Evolutionary conservation across 225 moss, liverwort and hornwort genomes (phyloP), one percentile per base, ranked within the genome.

Genomic region (Physcomitrellopsis africana): DNA sequence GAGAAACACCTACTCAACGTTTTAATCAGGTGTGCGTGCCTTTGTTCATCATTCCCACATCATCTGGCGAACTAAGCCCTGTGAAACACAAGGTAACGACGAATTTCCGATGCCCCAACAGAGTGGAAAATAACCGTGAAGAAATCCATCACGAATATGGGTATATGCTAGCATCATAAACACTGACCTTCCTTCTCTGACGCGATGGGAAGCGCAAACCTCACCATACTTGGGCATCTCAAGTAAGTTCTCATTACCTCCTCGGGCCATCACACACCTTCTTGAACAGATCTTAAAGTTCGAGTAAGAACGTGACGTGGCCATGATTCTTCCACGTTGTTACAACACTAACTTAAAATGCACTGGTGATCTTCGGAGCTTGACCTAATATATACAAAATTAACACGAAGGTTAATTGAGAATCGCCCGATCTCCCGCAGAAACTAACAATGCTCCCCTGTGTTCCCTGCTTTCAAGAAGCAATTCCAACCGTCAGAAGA

Each of bases 381-480:
- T 24, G 61, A 70, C 24, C n/a, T 1, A 9, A 54, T 17, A 65
- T 54, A 74, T 79, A 67, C 75, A 59, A 44, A 74, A 20, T 32
- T 68, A 65, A 60, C 45, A 27, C 43, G 27, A 29, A 57, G 70
- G 13, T 76, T 46, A 85, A 52, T 72, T 74, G 53, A 75, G 67
- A 17, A 80, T n/a, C 15, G 60, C 16, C 18, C 74, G 74, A 58
- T 87, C 80, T 71, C 87, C 84, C 58, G 83, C 82, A 67, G 81
- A 43, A 13, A 88, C 80, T 72, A 73, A 16, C 47, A 88, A 63
- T n/a, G 76, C 82, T 52, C 88, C 88, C 70, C 85, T 76, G 76
- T 88, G 88, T 60, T 85, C 85, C 88, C 88, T 88, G 82, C 69
- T 75, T 49, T 26, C 76, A 64, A 65, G 51, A 66, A 60, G 62